phyloP scores from a whole-genome alignment of 2,329 filamentous ascomycete species.

The Daldinia sp. region DNA sequence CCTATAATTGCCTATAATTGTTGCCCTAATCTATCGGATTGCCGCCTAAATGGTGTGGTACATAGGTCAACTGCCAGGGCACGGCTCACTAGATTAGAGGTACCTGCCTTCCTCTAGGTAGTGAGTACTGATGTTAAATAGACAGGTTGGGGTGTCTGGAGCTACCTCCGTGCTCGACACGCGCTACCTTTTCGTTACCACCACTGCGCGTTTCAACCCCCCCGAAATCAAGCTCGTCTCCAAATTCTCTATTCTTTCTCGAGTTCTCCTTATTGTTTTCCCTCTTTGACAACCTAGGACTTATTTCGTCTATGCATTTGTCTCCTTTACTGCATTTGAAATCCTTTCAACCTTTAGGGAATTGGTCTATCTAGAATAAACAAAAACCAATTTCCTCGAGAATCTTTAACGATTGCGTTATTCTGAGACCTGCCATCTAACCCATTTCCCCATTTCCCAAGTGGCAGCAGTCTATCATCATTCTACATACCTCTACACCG shows the following conservation, averaged over 20 bases:
- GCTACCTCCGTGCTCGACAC: conserved; percentile 8
- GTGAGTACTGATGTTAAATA: not conserved
- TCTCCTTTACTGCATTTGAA: not conserved
- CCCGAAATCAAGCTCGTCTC: conserved; percentile 8
- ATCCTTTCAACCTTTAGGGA: not conserved
- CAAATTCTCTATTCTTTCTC: conserved; percentile 22
- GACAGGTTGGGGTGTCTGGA: conserved; percentile 8
- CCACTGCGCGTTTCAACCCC: conserved; percentile 21
- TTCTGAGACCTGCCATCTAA: not conserved
- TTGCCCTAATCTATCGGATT: not conserved
- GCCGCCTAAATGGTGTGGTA: not conserved
- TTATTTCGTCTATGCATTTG: not conserved
- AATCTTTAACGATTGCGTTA: not conserved
- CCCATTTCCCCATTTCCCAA: not conserved
- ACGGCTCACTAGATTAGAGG: not conserved
- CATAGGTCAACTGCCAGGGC: not conserved
- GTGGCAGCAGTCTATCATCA: too few species aligned
- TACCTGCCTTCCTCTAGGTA: too few species aligned
- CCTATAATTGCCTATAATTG: conserved; percentile 8
- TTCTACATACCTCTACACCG: not conserved
- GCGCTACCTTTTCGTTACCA: too few species aligned
- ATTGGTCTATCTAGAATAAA: not conserved
- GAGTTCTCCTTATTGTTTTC: not conserved
- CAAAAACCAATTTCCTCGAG: not conserved
- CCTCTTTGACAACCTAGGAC: not conserved